A percentile compares a stretch with the other conserved stretches of the same genome.
Conservation (phyloP, 441 rosid genomes). For the Gossypium aridum region DNA sequence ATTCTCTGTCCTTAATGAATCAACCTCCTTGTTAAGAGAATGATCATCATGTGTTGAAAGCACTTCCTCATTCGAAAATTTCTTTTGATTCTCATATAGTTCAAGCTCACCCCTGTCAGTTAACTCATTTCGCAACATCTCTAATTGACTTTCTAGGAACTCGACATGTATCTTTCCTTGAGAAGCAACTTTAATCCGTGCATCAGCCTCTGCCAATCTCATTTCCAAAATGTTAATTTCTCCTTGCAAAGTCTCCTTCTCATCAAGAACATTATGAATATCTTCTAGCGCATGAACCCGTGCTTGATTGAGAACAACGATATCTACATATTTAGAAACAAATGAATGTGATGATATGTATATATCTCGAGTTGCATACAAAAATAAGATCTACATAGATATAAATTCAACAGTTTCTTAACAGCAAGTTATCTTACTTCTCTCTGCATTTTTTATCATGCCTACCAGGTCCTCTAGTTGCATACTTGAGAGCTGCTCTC, state of each 20-base stretch:
- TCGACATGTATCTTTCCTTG: slow-evolving; percentile 70
- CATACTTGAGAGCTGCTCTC: slow-evolving; percentile 38
- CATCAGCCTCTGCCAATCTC: slow-evolving; percentile 84
- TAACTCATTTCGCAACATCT: slow-evolving; percentile 58
- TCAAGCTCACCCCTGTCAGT: slow-evolving; percentile 26
- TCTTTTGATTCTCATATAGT: slow-evolving; percentile 17
- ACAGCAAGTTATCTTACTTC: slow-evolving; percentile 39
- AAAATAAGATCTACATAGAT: slow-evolving; percentile 8
- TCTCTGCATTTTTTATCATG: slow-evolving; percentile 83
- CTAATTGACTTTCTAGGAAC: slow-evolving; percentile 62
- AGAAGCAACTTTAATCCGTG: slow-evolving; percentile 61
- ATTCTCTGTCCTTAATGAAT: slow-evolving; percentile 59
- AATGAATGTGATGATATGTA: slow-evolving; percentile 3
- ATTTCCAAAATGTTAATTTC: slow-evolving; percentile 61
- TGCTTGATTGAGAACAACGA: slow-evolving; percentile 83
- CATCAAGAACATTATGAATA: slow-evolving; percentile 55
- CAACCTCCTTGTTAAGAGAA: slow-evolving; percentile 56
- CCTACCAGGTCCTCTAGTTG: slow-evolving; percentile 60
- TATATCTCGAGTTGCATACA: background rate
- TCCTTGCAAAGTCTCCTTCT: slow-evolving; percentile 72
- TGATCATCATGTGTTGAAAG: slow-evolving; percentile 28
- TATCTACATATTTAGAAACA: slow-evolving; percentile 36
- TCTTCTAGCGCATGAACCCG: slow-evolving; percentile 70
- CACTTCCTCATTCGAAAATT: slow-evolving; percentile 19
- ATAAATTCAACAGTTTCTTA: slow-evolving; percentile 8